phyloP scores from a whole-genome alignment of 768 basidiomycete genomes.

The Mycena sanguinolenta region DNA sequence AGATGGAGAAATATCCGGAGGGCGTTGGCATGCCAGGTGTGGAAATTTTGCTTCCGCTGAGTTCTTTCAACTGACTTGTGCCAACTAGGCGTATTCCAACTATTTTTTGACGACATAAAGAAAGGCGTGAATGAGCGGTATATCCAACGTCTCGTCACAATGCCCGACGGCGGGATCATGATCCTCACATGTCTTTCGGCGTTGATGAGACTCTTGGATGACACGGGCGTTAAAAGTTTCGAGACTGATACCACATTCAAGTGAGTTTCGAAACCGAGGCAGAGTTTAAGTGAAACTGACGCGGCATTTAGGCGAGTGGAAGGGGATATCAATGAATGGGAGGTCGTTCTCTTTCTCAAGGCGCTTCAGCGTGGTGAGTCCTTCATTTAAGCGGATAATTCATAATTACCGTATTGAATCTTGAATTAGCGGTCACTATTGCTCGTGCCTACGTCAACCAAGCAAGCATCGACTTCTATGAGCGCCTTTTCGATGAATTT shows the following conservation, averaged over 20 bases:
- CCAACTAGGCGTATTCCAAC: background rate
- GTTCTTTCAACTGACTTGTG: too few species aligned
- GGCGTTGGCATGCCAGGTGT: constrained; percentile 11
- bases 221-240: background rate
- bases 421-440: constrained; percentile 22
- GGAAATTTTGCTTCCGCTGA: too few species aligned
- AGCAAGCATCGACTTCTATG: constrained; percentile 12
- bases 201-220: background rate
- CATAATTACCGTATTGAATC: background rate
- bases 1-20: constrained; percentile 1
- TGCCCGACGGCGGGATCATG: background rate
- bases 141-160: background rate
- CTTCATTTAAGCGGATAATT: background rate
- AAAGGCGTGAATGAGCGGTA: background rate
- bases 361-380: background rate
- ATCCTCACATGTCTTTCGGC: background rate
- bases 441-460: constrained; percentile 24
- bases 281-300: too few species aligned
- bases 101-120: background rate
- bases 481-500: constrained; percentile 28
- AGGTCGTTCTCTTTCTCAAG: background rate
- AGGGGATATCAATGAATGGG: background rate
- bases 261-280: too few species aligned
- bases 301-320: background rate
- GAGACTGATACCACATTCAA: constrained; percentile 30